Base-by-base conservation (phyloP, 2,329 filamentous ascomycete genomes). In the Lachnellula suecica region DNA sequence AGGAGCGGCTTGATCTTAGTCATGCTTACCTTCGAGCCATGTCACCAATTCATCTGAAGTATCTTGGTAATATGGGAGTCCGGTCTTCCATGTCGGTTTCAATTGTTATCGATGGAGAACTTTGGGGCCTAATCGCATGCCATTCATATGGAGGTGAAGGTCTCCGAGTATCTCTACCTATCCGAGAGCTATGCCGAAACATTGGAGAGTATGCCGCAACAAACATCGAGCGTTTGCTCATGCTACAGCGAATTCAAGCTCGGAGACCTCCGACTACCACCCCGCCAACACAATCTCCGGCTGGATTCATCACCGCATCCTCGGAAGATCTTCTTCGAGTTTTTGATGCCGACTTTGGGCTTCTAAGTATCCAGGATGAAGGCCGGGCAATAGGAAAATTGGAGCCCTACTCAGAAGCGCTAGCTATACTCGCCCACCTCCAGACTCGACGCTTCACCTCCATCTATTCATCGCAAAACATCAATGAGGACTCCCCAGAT, bases 51-150 rank as follows among this genome's bases (percentile, higher is more conserved):
- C 89, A 94, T 65, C 68, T 94, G 49, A 94, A 94, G 65, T 96
- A 96, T 60, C 76, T 96, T 3, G 79, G 74, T 9, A 91, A 96
- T 67, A 96, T 96, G 91, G 86, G 84, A 4, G 90, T 95, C 2
- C 84, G 90, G 6, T 90, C 90, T 0, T 94, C 90, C 56, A 95
- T 96, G 89, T 96, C 91, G 0, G 90, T 96, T 54, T 94, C 90
- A 1, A 88, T 95, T 64, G 93, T 90, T 53, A 88, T 88, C 0
- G 92, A 94, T 61, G 78, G 82, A 59, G 87, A 94, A 60, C 73
- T 96, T 0, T 96, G 91, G 91, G 91, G 91, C 0, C 73, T 96
- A 24, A 90, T 96, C 24, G 85, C 89, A 2, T 96, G 90, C 57
- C 91, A 96, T 66, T 82, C 85, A 0, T 95, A 95, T 63, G 90